phyloP scores from a whole-genome alignment of 306 rosid species.

The Begonia masoniana region DNA sequence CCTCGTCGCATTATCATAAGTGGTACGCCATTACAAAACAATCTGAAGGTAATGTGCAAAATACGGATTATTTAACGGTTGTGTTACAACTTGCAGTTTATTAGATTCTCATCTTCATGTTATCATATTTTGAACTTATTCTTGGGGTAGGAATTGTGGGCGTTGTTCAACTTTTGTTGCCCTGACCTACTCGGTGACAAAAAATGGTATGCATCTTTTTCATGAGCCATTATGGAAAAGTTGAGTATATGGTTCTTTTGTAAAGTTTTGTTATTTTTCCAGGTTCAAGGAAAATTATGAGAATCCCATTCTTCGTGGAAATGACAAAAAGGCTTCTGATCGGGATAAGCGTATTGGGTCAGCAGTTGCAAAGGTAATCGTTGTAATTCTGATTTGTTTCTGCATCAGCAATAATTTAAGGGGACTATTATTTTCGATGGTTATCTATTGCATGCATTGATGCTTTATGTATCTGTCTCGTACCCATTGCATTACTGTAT shows the following conservation, averaged over 20 bases:
- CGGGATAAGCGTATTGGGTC: constrained; percentile 64
- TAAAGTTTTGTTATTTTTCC: constrained; percentile 17
- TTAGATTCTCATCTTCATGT: neutral
- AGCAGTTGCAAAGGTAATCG: constrained; percentile 62
- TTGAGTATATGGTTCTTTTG: constrained; percentile 12
- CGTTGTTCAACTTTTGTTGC: constrained; percentile 81
- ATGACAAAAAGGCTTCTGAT: constrained; percentile 69
- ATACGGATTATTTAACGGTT: too few relatives aligned
- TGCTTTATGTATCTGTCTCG: too few relatives aligned
- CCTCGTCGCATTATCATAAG: constrained; percentile 74
- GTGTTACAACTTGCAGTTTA: neutral
- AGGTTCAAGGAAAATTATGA: constrained; percentile 78
- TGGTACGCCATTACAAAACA: constrained; percentile 90
- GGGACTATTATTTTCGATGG: too few relatives aligned
- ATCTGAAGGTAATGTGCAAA: constrained; percentile 50
- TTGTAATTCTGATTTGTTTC: neutral
- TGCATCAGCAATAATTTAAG: too few relatives aligned
- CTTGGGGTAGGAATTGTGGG: constrained; percentile 75
- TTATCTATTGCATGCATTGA: too few relatives aligned
- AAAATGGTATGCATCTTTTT: constrained; percentile 38
- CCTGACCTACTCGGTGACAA: constrained; percentile 85
- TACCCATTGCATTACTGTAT: too few relatives aligned
- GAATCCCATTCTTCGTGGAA: constrained; percentile 69
- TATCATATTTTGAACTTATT: constrained; percentile 1
- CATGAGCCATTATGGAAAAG: constrained; percentile 7